Base-by-base conservation (phyloP, 2,329 filamentous ascomycete species). In the Cordyceps javanica region DNA sequence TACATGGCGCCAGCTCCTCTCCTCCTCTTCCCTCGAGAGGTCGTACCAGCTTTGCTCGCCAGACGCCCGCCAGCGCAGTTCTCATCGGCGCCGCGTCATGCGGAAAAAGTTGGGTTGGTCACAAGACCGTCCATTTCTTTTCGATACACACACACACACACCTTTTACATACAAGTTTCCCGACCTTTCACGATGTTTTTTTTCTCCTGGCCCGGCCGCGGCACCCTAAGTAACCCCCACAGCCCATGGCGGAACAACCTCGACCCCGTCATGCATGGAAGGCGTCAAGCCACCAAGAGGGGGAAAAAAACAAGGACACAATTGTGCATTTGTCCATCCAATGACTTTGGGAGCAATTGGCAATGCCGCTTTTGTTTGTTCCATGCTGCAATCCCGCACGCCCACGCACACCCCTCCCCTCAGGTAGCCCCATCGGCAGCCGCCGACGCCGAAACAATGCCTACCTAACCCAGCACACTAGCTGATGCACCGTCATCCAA, bases 381-480 rank as follows among this genome's bases (percentile, higher is more conserved):
- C 42, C 42, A 26, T 41, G 38, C 21, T 19, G 28, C 28, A 44
- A 53, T 34, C 19, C 51, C 38, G 28, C 8, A 23, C 28, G 14
- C 39, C n/a, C 50, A 28, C 50, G 14, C 50, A 36, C 36, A 32
- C 16, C 36, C 36, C n/a, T n/a, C 23, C 25, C 36, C 28, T 8
- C 14, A 28, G 5, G 16, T 30, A 23, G 23, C 53, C 53, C 42
- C 53, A 49, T 56, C 53, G 53, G 53, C 44, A 56, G 34, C 25
- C 53, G 34, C 53, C 53, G 44, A 46, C 34, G 42, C 53, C 39
- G 39, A 45, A 21, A 51, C 48, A 50, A 38, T 42, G 36, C 26
- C 38, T 53, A 39, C 50, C 52, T 48, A 48, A 56, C 42, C 53
- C 53, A 48, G 34, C 39, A 23, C 53, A 56, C 44, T 48, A 55